These are phyloP conservation scores for Sugiyamaella americana DNA, from an alignment of 805 yeast species.

Conservation along the genomic window DNA sequence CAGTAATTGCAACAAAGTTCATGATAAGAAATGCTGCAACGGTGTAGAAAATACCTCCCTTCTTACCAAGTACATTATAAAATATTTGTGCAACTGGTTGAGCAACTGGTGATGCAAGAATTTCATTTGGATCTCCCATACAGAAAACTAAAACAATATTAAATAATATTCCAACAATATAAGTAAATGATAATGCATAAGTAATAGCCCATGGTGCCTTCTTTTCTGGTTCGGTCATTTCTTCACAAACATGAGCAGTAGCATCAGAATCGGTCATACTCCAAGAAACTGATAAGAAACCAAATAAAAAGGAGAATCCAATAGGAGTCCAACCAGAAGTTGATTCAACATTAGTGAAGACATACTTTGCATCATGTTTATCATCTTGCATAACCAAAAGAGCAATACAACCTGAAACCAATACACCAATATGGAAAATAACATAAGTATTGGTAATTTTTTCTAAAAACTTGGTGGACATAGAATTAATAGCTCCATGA, in stretches of 20 bases:
- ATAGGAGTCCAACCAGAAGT: constrained; percentile 56
- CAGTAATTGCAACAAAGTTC: constrained; percentile 60
- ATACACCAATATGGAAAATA: constrained; percentile 17
- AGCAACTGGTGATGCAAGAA: constrained; percentile 72
- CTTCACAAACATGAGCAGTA: constrained; percentile 76
- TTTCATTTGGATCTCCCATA: constrained; percentile 60
- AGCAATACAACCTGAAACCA: constrained; percentile 19
- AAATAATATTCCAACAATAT: constrained; percentile 64
- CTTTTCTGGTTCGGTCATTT: constrained; percentile 67
- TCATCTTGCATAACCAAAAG: constrained; percentile 18
- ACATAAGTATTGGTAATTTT: constrained; percentile 20
- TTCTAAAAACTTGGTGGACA: constrained; percentile 19
- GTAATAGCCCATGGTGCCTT: constrained; percentile 71
- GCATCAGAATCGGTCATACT: constrained; percentile 80
- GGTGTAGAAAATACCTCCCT: constrained; percentile 21
- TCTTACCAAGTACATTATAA: constrained; percentile 41
- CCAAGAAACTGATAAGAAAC: constrained; percentile 71
- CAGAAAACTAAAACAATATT: constrained; percentile 66
- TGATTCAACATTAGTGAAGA: constrained; percentile 29
- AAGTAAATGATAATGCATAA: constrained; percentile 56
- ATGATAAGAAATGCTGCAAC: constrained; percentile 65
- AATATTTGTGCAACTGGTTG: constrained; percentile 70
- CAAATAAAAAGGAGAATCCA: constrained; percentile 65
- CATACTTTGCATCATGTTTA: constrained; percentile 21
- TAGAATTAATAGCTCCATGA: constrained; percentile 20